Percentiles rank a stretch among this genome's conserved stretches.
Conservation (phyloP, 1,139 yeast genomes). For the Insectozyma bohioensis region DNA sequence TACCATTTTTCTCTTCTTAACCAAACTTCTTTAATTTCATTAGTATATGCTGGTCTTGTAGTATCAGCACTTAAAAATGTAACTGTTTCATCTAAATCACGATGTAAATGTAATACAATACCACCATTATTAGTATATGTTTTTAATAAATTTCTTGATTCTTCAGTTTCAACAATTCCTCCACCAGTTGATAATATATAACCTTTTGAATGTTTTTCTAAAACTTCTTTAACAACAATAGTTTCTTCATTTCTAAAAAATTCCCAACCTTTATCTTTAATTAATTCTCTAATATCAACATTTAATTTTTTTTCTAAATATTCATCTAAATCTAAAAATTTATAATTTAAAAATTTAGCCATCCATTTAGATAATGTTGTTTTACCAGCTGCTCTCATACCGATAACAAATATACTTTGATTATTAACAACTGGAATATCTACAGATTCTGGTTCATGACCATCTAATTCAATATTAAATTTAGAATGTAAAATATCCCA, state of each 20-base stretch:
- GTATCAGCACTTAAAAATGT: slow-evolving; percentile 72
- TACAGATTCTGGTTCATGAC: slow-evolving; percentile 49
- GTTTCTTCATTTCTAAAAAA: slow-evolving; percentile 74
- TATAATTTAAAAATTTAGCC: slow-evolving; percentile 68
- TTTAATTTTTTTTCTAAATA: slow-evolving; percentile 59
- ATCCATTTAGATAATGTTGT: slow-evolving; percentile 83
- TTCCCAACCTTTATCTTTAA: slow-evolving; percentile 81
- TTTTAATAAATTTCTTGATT: slow-evolving; percentile 63
- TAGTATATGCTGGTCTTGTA: slow-evolving; percentile 82
- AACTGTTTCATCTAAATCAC: slow-evolving; percentile 81
- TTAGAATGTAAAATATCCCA: slow-evolving; percentile 86
- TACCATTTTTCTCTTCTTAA: slow-evolving; percentile 77
- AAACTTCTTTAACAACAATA: slow-evolving; percentile 51
- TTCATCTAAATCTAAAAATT: slow-evolving; percentile 75
- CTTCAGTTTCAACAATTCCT: slow-evolving; percentile 81
- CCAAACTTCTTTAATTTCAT: slow-evolving; percentile 85
- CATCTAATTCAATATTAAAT: slow-evolving; percentile 66
- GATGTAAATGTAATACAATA: slow-evolving; percentile 84
- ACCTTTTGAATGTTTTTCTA: slow-evolving; percentile 50
- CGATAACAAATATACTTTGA: slow-evolving; percentile 77
- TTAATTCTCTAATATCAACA: slow-evolving; percentile 62
- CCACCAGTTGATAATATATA: slow-evolving; percentile 93
- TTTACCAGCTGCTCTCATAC: slow-evolving; percentile 99
- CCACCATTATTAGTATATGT: slow-evolving; percentile 59
- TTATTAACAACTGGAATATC: slow-evolving; percentile 26